Conservation (phyloP, 306 rosid species). For the Sophora flavescens region DNA sequence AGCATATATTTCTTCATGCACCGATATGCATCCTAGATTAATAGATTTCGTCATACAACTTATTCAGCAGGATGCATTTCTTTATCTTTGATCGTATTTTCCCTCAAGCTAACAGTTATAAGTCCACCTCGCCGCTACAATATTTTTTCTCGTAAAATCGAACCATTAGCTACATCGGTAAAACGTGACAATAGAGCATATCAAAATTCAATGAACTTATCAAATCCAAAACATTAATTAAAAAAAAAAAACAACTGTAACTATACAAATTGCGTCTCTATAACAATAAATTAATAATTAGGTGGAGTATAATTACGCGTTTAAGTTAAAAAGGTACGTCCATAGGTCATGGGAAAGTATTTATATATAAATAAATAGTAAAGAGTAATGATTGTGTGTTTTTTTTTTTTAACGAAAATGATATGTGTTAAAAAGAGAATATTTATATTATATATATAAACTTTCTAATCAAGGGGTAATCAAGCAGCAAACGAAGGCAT, state of each 20-base stretch:
- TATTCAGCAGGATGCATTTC: too few relatives aligned
- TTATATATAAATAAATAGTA: not conserved
- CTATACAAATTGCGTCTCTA: constrained; percentile 21
- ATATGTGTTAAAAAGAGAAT: not conserved
- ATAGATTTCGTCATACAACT: too few relatives aligned
- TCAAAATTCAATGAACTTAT: not conserved
- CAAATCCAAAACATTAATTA: not conserved
- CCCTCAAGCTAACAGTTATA: too few relatives aligned
- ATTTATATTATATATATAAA: not conserved
- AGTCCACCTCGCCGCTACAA: not conserved
- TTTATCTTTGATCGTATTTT: too few relatives aligned
- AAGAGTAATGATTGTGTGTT: too few relatives aligned
- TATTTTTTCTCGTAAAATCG: not conserved
- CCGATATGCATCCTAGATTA: too few relatives aligned
- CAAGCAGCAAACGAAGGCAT: constrained; percentile 32
- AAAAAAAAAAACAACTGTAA: not conserved
- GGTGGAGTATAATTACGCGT: not conserved
- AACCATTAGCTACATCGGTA: not conserved
- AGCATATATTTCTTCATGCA: too few relatives aligned
- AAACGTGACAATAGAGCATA: not conserved
- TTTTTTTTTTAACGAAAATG: too few relatives aligned
- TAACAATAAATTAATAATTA: not conserved
- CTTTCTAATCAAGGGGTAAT: not conserved
- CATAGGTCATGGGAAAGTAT: not conserved
- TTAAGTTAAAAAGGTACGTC: not conserved